Evolutionary conservation across 2,329 filamentous ascomycete species (phyloP).

Genomic region (Aureobasidium lini): DNA sequence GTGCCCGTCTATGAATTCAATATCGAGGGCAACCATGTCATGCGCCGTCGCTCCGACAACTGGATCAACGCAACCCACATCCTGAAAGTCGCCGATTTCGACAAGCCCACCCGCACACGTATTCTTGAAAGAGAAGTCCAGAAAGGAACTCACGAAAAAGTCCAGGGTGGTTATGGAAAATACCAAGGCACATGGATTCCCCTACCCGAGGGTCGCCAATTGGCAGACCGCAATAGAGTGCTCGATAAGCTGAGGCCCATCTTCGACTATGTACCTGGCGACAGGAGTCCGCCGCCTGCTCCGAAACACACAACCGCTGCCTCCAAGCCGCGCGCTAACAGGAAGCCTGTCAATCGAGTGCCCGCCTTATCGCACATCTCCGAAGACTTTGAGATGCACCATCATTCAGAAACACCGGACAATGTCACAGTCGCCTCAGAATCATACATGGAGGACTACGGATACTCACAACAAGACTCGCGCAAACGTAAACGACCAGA

Average conservation of each 20-base stretch:
- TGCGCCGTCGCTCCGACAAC: conserved; percentile 86
- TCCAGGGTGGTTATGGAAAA: conserved; percentile 97
- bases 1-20: conserved; percentile 88
- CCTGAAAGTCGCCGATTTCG: conserved; percentile 90
- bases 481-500: conserved; percentile 74
- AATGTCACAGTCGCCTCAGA: conserved; percentile 76
- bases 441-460: conserved; percentile 70
- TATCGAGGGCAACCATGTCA: conserved; percentile 83
- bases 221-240: conserved; percentile 82
- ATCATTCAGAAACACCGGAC: conserved; percentile 74
- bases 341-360: conserved; percentile 11
- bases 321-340: conserved; percentile 62
- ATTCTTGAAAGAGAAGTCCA: conserved; percentile 96
- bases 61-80: conserved; percentile 99
- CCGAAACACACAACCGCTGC: conserved; percentile 73
- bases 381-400: conserved; percentile 59
- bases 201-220: conserved; percentile 66
- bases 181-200: conserved; percentile 99
- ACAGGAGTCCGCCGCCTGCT: conserved; percentile 83
- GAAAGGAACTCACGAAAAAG: conserved; percentile 93
- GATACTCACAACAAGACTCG: conserved; percentile 44
- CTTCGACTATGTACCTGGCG: conserved; percentile 80
- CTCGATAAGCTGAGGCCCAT: conserved; percentile 77
- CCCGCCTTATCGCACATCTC: conserved; percentile 33
- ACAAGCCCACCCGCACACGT: conserved; percentile 89